Conservation (phyloP, 2,329 filamentous ascomycete genomes). For the Curvularia eragrostidis region DNA sequence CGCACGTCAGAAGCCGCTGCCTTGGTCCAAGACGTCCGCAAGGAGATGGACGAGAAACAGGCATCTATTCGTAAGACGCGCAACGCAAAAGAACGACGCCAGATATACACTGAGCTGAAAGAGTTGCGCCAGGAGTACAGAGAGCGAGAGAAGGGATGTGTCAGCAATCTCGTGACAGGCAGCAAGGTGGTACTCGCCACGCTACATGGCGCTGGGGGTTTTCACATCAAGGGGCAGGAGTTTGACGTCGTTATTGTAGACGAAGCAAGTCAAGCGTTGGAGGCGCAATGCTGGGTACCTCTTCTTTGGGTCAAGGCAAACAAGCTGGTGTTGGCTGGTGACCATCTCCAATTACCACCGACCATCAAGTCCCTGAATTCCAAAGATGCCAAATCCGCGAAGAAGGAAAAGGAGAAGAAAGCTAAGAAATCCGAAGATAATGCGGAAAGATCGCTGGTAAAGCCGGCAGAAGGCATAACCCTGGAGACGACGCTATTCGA, state of each 20-base stretch:
- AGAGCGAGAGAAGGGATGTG: conserved; percentile 81
- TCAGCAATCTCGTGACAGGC: conserved; percentile 73
- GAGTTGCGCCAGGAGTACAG: conserved; percentile 88
- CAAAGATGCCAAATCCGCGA: conserved; percentile 46
- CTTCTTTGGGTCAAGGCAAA: conserved; percentile 71
- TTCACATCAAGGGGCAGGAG: conserved; percentile 76
- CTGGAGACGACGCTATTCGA: conserved; percentile 95
- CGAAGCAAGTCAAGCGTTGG: conserved; percentile 92
- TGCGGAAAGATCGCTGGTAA: conserved; percentile 44
- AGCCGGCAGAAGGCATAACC: conserved; percentile 56
- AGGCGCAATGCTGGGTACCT: conserved; percentile 97
- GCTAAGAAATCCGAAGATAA: conserved; percentile 34
- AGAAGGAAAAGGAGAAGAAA: conserved; percentile 53
- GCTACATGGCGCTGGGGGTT: conserved; percentile 87
- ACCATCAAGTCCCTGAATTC: conserved; percentile 81
- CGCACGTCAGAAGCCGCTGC: conserved; percentile 87
- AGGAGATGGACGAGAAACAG: conserved; percentile 93
- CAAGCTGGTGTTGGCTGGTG: conserved; percentile 90
- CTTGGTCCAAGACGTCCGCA: conserved; percentile 87
- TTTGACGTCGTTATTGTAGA: conserved; percentile 97
- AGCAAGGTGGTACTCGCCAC: conserved; percentile 93
- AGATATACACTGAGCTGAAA: conserved; percentile 84
- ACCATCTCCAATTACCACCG: conserved; percentile 91
- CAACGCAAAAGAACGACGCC: conserved; percentile 77
- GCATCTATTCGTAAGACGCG: conserved; percentile 86